Conservation (phyloP, 2,329 filamentous ascomycete species). For the Neopestalotiopsis sp. region DNA sequence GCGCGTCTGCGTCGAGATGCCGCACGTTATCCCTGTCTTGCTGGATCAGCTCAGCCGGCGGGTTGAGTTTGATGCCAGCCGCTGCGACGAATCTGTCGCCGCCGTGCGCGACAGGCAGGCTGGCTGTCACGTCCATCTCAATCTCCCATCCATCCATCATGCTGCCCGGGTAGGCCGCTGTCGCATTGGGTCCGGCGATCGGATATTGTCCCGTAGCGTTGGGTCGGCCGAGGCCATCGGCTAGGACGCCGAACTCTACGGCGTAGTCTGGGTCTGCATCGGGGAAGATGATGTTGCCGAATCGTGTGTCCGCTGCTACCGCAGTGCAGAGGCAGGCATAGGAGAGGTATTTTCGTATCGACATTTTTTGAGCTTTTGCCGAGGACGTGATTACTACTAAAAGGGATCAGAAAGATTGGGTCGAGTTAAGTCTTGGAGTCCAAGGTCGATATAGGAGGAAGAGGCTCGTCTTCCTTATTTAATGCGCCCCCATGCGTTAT, state of each 20-base stretch:
- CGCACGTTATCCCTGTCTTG: too few relatives aligned
- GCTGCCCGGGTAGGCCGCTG: neutral
- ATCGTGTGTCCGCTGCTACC: too few relatives aligned
- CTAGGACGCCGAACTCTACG: neutral
- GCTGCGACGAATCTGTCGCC: neutral
- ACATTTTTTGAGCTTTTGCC: too few relatives aligned
- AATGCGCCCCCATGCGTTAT: too few relatives aligned
- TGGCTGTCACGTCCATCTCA: constrained; percentile 1
- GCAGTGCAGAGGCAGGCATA: too few relatives aligned
- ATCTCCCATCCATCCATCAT: constrained; percentile 10
- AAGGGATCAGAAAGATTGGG: too few relatives aligned
- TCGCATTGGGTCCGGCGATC: constrained; percentile 4
- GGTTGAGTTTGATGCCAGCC: neutral
- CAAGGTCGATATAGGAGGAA: too few relatives aligned
- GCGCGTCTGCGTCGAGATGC: neutral
- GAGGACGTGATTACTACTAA: too few relatives aligned
- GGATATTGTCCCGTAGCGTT: neutral
- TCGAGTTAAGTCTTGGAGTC: too few relatives aligned
- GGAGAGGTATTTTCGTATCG: too few relatives aligned
- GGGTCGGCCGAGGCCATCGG: neutral
- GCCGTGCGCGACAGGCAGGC: neutral
- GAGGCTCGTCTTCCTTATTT: too few relatives aligned
- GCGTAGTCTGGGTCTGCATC: neutral
- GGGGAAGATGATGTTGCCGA: too few relatives aligned
- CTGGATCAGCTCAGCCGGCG: neutral